These are phyloP conservation scores for Aspergillus saccharolyticus DNA, from an alignment of 495 filamentous ascomycete species.

Conservation along the genomic window DNA sequence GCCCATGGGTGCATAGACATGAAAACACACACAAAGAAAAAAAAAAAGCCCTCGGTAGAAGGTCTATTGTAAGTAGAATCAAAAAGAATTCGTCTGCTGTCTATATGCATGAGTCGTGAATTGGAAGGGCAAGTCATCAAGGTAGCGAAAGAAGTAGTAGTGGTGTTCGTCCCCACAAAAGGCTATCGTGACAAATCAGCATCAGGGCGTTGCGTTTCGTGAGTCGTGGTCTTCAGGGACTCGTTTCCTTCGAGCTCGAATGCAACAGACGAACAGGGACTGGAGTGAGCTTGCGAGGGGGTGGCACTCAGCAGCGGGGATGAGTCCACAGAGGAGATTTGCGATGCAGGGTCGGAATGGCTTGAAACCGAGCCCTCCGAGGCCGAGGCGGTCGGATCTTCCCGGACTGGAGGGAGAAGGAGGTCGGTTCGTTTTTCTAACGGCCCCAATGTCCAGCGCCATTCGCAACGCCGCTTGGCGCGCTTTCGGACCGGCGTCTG, in stretches of 20 bases:
- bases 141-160: constrained; percentile 7
- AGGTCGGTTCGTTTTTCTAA: constrained; percentile 12
- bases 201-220: constrained; percentile 13
- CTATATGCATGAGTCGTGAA: constrained; percentile 21
- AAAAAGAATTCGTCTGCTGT: constrained; percentile 1
- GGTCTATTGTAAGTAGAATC: not conserved
- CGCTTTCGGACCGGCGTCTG: constrained; percentile 47
- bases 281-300: constrained; percentile 1
- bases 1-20: not conserved
- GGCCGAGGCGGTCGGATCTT: not conserved
- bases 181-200: constrained; percentile 14
- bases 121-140: constrained; percentile 12
- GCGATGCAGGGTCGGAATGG: not conserved
- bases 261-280: constrained; percentile 5
- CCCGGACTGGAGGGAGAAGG: not conserved
- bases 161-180: constrained; percentile 4
- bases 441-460: constrained; percentile 54
- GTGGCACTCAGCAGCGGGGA: not conserved
- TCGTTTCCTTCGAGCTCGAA: constrained; percentile 7
- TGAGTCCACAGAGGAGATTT: not conserved
- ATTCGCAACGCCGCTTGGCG: constrained; percentile 48
- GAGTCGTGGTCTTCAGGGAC: constrained; percentile 13
- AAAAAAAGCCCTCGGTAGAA: not conserved
- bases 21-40: too few relatives aligned
- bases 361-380: not conserved